Evolutionary conservation across 2,329 filamentous ascomycete species (phyloP), one percentile per base, ranked within the genome.

Genomic region (Talaromyces sp.): DNA sequence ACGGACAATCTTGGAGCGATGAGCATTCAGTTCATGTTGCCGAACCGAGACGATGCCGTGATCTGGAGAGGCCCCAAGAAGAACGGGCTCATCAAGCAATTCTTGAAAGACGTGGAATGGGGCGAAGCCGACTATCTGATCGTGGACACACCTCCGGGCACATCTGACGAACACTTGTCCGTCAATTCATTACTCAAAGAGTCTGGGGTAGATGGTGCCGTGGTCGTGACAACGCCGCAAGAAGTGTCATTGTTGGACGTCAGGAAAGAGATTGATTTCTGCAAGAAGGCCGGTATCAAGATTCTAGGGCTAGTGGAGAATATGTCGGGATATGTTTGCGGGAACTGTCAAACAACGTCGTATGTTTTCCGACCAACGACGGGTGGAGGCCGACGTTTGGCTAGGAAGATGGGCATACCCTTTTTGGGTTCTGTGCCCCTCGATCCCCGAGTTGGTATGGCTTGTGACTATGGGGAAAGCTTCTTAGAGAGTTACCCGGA

Each of bases 41-140:
- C 95, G 0, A 92, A 92, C 73, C 86, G 91, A 56, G 94, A 99
- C 77, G 93, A 97, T 74, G 95, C 95, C 3, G 89, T 99, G 47
- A 99, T 99, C 70, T 99, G 95, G 95, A 87, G 95, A 60, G 95
- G 95, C 0, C 90, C 95, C 2, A 99, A 99, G 86, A 99, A 99
- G 85, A 99, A 98, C 73, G 95, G 95, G 0, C 81, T 99, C 65
- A 98, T 99, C 75, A 99, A 99, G 82, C 91, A 96, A 77, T 99
- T 99, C 72, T 80, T 99, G 60, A 97, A 96, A 82, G 96, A 99
- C 73, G 95, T 99, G 7, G 92, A 96, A 75, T 99, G 96, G 95
- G 95, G 95, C 10, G 91, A 96, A 67, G 82, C 98, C 77, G 95
- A 99, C 74, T 96, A 94, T 70, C 75, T 99, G 66, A 85, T 99